Evolutionary conservation across 2,329 filamentous ascomycete genomes (phyloP).

Genomic region (Penicillium thymicola): DNA sequence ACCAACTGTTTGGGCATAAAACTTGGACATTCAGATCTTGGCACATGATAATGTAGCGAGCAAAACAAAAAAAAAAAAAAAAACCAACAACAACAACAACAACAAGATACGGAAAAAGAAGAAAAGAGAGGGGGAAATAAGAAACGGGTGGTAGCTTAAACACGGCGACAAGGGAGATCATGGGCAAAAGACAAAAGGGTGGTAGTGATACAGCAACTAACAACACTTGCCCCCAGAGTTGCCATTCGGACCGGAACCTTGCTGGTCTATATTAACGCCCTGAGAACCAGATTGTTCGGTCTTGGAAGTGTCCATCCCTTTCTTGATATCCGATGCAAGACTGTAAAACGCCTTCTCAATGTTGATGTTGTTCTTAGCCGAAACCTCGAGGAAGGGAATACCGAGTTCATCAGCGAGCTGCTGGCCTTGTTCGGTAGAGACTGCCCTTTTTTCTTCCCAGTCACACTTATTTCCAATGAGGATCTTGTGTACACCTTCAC

Average conservation of each 20-base stretch:
- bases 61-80: conserved; percentile 10
- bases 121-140: not conserved
- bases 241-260: conserved; percentile 50
- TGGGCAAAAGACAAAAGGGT: not conserved
- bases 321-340: conserved; percentile 95
- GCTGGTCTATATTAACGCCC: conserved; percentile 67
- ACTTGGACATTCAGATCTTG: conserved; percentile 23
- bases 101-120: conserved; percentile 13
- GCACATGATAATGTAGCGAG: conserved; percentile 21
- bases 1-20: conserved; percentile 15
- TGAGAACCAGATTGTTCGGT: conserved; percentile 60
- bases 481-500: conserved; percentile 99
- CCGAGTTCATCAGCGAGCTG: conserved; percentile 91
- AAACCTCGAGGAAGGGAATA: conserved; percentile 97
- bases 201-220: conserved; percentile 45
- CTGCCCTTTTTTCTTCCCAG: conserved; percentile 97
- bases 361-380: conserved; percentile 99
- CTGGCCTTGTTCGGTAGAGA: conserved; percentile 90
- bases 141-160: not conserved
- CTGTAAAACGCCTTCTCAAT: conserved; percentile 98
- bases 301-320: conserved; percentile 90
- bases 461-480: conserved; percentile 99
- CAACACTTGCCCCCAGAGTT: conserved; percentile 71
- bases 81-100: too few relatives aligned
- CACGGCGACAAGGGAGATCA: not conserved